phyloP scores from a whole-genome alignment of 73 alveolate genomes.

The Uronychia binucleata region DNA sequence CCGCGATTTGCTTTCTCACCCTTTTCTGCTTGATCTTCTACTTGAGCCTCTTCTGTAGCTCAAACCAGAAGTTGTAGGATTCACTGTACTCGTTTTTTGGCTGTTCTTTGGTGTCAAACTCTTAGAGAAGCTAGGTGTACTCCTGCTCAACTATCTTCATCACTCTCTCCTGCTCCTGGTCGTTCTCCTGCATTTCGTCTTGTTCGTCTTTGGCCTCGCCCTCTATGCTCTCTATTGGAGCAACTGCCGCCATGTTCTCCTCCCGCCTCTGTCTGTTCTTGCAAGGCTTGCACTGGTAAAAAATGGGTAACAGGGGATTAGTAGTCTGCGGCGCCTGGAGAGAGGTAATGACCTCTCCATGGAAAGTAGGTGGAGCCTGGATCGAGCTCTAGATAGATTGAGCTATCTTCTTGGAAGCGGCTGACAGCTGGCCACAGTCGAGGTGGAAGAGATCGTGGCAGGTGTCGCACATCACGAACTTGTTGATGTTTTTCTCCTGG shows the following conservation, averaged over 20 bases:
- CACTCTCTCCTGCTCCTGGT: background rate
- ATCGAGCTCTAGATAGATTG: background rate
- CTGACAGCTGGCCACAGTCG: background rate
- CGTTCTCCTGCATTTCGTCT: conserved; percentile 1
- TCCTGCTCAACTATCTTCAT: background rate
- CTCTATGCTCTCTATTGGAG: background rate
- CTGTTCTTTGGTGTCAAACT: background rate
- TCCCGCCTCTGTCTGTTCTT: background rate
- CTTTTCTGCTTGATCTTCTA: conserved; percentile 3
- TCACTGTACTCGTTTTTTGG: conserved; percentile 25
- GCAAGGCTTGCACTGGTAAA: background rate
- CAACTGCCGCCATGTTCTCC: background rate
- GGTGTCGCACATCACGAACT: background rate
- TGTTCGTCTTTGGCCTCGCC: background rate
- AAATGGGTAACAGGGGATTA: background rate
- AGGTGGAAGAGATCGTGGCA: background rate
- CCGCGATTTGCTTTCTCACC: background rate
- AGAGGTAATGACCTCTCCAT: background rate
- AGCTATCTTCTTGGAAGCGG: background rate
- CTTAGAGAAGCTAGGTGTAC: background rate
- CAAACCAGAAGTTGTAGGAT: conserved; percentile 32
- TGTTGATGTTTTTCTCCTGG: background rate
- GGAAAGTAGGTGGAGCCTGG: background rate
- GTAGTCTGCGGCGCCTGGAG: background rate
- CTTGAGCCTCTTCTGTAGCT: conserved; percentile 35